Percentiles rank a stretch among this genome's conserved stretches.
Evolutionary conservation across 2,329 filamentous ascomycete species (phyloP).

Genomic region (Emergomyces africanus): DNA sequence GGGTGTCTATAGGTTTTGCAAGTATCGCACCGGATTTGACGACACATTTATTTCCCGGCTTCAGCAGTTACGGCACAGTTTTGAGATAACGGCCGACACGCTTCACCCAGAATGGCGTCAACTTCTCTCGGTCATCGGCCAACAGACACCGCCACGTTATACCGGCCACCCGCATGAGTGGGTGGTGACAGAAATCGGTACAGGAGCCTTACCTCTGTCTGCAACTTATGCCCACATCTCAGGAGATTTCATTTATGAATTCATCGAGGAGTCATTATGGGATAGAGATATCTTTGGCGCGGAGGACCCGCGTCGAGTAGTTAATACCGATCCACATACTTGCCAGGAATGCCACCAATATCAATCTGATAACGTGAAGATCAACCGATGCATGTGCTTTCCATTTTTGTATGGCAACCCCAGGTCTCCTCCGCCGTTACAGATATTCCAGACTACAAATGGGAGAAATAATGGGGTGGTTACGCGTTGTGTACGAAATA

Average conservation of each 20-base stretch:
- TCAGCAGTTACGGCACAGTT: conserved; percentile 31
- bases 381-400: conserved; percentile 42
- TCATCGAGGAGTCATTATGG: conserved; percentile 35
- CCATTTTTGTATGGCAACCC: conserved; percentile 39
- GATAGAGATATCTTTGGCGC: conserved; percentile 38
- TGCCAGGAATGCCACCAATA: conserved; percentile 36
- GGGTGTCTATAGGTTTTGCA: conserved; percentile 48
- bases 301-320: conserved; percentile 37
- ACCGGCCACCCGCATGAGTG: conserved; percentile 17
- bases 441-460: conserved; percentile 40
- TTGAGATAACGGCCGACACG: conserved; percentile 43
- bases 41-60: conserved; percentile 39
- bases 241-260: conserved; percentile 13
- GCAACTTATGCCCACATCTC: conserved; percentile 14
- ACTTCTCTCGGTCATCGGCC: conserved; percentile 21
- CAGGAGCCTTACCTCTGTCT: conserved; percentile 7
- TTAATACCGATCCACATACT: conserved; percentile 20
- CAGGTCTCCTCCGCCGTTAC: conserved; percentile 33
- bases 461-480: conserved; percentile 44
- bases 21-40: conserved; percentile 44
- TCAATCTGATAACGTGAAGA: conserved; percentile 38
- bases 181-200: conserved; percentile 10
- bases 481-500: conserved; percentile 14
- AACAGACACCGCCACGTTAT: conserved; percentile 10
- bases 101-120: conserved; percentile 43